Evolutionary conservation across 306 rosid species (phyloP), one percentile per base, ranked within the genome.

Genomic region (Gynostemma pentaphyllum): DNA sequence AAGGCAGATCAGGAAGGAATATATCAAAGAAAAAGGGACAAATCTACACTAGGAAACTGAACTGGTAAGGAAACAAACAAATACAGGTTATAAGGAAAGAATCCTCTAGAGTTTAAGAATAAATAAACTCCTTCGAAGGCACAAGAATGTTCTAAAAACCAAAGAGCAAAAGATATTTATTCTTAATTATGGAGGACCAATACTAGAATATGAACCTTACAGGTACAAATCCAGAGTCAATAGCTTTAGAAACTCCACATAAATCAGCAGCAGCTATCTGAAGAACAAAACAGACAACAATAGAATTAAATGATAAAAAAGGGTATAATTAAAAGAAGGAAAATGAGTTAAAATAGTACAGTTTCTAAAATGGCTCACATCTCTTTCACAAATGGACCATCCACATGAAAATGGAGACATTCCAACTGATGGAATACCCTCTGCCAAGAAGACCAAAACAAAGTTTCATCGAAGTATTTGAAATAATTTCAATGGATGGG

Each of bases 371-470:
- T 34, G 68, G 23, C 50, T 56, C 95, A 87, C 97, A 68, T 80
- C 75, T 79, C 84, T 85, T 73, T 77, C 74, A 15, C 69, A 48
- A 59, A 96, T 91, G 65, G 75, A 57, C 98, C 96, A 91, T 72
- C 98, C 96, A 80, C 92, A 83, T 9, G 98, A 75, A 81, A 87
- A 85, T 70, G 98, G 96, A 72, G 95, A 87, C 86, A 91, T 77
- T 72, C 95, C 98, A 68, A 81, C 53, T 23, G 98, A 87, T 77
- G 96, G 95, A 67, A 91, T 91, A 48, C 98, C 92, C 86, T 83
- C 96, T 91, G 85, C 75, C 72, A 66, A 62, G 52, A 74, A 75
- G 66, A 29, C 28, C 61, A 41, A 51, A 19, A 29, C 74, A 11
- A 45, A 48, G 73, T 46, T 64, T 42, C 55, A 68, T 59, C 34